Evolutionary conservation across 1,284 basidiomycete species (phyloP).

Genomic region (Thecaphora thlaspeos): DNA sequence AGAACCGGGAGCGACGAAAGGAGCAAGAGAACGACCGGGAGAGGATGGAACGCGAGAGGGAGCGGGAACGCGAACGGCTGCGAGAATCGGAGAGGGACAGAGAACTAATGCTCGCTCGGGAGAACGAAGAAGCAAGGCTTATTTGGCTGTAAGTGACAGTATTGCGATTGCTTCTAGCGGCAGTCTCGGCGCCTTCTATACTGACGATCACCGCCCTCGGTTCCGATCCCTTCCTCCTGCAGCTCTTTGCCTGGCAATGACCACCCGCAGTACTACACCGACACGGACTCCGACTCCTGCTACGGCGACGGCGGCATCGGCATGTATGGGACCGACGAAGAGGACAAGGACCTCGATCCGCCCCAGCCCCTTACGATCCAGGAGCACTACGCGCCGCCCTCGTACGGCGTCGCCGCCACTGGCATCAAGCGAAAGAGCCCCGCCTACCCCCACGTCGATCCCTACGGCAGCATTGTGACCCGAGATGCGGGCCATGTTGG

Average conservation of each 20-base stretch:
- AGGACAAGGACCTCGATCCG: slow-evolving; percentile 34
- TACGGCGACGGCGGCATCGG: slow-evolving; percentile 28
- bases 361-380: slow-evolving; percentile 25
- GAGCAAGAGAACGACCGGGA: slow-evolving; percentile 24
- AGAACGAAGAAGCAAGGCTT: slow-evolving; percentile 37
- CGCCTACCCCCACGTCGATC: neutral
- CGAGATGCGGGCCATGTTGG: too few relatives aligned
- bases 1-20: slow-evolving; percentile 18
- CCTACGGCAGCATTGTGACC: neutral
- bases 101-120: slow-evolving; percentile 35
- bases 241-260: slow-evolving; percentile 43
- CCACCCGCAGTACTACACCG: slow-evolving; percentile 47
- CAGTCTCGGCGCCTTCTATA: too few relatives aligned
- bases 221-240: neutral
- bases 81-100: slow-evolving; percentile 31
- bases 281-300: slow-evolving; percentile 43
- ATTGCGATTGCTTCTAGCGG: too few relatives aligned
- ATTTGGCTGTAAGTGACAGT: slow-evolving; percentile 23
- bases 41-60: slow-evolving; percentile 14
- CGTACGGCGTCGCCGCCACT: neutral
- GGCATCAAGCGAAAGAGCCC: neutral
- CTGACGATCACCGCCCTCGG: too few relatives aligned
- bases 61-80: slow-evolving; percentile 33
- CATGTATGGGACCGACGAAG: slow-evolving; percentile 26
- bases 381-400: slow-evolving; percentile 23